These are phyloP conservation scores for Penicillium fimorum DNA, from an alignment of 495 filamentous ascomycete species.

Conservation along the genomic window DNA sequence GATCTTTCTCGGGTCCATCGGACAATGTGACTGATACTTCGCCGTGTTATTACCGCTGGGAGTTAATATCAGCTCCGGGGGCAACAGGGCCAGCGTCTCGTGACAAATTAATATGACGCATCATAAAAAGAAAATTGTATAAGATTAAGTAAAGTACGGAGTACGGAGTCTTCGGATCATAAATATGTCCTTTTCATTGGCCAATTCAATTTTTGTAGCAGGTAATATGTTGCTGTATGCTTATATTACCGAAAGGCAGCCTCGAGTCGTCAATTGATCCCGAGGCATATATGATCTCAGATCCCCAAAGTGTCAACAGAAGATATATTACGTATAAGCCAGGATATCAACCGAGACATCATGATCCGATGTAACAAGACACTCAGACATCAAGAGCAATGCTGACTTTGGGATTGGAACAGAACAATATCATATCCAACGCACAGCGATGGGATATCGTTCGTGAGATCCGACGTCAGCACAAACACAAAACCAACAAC, in stretches of 20 bases:
- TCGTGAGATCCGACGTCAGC: neutral
- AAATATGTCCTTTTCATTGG: neutral
- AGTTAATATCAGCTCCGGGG: neutral
- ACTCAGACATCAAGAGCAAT: neutral
- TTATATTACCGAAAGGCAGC: neutral
- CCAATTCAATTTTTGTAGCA: neutral
- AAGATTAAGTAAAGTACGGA: neutral
- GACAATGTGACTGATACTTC: neutral
- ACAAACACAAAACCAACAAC: neutral
- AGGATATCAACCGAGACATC: constrained; percentile 1
- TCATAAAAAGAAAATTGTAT: too few species aligned
- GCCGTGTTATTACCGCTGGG: neutral
- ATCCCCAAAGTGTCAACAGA: neutral
- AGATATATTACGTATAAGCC: neutral
- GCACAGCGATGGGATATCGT: neutral
- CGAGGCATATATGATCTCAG: neutral
- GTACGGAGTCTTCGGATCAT: neutral
- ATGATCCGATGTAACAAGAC: neutral
- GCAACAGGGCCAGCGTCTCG: neutral
- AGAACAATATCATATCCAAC: neutral
- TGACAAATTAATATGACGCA: neutral
- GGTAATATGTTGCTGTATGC: too few species aligned
- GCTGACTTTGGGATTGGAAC: neutral
- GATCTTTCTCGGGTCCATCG: too few species aligned
- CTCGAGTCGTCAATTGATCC: neutral